phyloP scores from a whole-genome alignment of 2,329 filamentous ascomycete genomes.

The Xylariaceae sp. region DNA sequence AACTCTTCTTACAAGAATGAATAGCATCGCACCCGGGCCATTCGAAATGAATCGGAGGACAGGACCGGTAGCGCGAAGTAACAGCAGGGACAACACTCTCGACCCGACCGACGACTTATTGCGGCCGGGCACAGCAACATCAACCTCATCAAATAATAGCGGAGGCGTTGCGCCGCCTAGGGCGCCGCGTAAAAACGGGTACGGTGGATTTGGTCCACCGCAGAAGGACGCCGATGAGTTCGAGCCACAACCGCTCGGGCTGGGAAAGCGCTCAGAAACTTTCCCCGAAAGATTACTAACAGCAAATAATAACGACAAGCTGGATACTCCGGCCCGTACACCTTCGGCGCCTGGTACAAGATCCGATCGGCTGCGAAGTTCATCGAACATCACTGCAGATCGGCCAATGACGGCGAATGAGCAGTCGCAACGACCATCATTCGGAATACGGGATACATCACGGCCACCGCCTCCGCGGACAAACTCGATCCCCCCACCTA shows the following conservation, averaged over 20 bases:
- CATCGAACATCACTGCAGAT: slow-evolving; percentile 29
- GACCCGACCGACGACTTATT: slow-evolving; percentile 29
- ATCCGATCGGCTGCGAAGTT: slow-evolving; percentile 41
- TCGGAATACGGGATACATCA: slow-evolving; percentile 51
- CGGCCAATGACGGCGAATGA: slow-evolving; percentile 30
- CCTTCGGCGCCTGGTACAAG: slow-evolving; percentile 52
- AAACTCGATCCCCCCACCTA: slow-evolving; percentile 48
- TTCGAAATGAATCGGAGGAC: slow-evolving; percentile 56
- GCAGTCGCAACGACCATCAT: too few relatives aligned
- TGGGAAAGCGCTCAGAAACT: slow-evolving; percentile 53
- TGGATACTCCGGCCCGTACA: slow-evolving; percentile 45
- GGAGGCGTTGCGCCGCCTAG: slow-evolving; percentile 41
- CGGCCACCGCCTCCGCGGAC: slow-evolving; percentile 57
- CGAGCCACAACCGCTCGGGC: slow-evolving; percentile 42
- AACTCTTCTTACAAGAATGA: slow-evolving; percentile 62
- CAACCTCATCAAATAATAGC: slow-evolving; percentile 37
- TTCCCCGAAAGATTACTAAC: slow-evolving; percentile 48
- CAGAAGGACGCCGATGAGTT: slow-evolving; percentile 41
- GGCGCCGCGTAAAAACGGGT: slow-evolving; percentile 54
- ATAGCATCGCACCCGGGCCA: slow-evolving; percentile 67
- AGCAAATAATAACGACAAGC: slow-evolving; percentile 18
- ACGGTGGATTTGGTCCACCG: slow-evolving; percentile 60
- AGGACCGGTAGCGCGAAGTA: slow-evolving; percentile 35
- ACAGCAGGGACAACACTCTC: slow-evolving; percentile 25
- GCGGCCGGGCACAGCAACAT: slow-evolving; percentile 36